Evolutionary conservation across 2,329 filamentous ascomycete species (phyloP).

Genomic region (Cordyceps farinosa): DNA sequence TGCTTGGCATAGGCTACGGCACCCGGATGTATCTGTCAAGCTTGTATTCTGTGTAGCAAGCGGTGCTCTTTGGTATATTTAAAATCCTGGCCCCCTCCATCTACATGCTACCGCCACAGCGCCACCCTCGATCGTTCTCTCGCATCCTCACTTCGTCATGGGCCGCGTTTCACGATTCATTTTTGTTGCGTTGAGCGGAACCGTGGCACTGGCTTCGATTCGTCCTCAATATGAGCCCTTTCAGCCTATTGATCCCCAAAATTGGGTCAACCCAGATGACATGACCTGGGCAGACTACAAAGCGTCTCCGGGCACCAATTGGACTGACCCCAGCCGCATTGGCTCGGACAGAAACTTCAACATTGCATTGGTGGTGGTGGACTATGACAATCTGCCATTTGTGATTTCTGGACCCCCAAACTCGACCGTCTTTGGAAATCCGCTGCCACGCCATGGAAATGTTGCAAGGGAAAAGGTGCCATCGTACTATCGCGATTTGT

Average conservation of each 20-base stretch:
- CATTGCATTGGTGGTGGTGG: constrained; percentile 51
- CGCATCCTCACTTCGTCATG: neutral
- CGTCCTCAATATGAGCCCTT: constrained; percentile 38
- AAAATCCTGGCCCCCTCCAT: neutral
- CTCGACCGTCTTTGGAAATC: constrained; percentile 50
- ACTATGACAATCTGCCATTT: constrained; percentile 49
- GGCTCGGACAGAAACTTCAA: constrained; percentile 52
- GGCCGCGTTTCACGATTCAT: neutral
- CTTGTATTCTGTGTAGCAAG: neutral
- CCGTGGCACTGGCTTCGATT: neutral
- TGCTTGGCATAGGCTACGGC: constrained; percentile 10
- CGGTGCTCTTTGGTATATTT: neutral
- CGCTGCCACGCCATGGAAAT: constrained; percentile 40
- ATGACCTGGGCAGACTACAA: constrained; percentile 51
- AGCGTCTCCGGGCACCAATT: constrained; percentile 44
- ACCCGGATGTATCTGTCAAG: neutral
- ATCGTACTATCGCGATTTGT: constrained; percentile 32
- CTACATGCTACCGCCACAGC: neutral
- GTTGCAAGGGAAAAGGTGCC: constrained; percentile 42
- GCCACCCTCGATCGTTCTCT: neutral
- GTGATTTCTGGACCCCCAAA: constrained; percentile 43
- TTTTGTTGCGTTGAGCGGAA: neutral
- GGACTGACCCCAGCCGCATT: constrained; percentile 41
- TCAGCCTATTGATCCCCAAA: constrained; percentile 46
- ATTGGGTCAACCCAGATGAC: constrained; percentile 51